phyloP scores from a whole-genome alignment of 108 stramenopile species.

The Hondaea fermentalgiana region DNA sequence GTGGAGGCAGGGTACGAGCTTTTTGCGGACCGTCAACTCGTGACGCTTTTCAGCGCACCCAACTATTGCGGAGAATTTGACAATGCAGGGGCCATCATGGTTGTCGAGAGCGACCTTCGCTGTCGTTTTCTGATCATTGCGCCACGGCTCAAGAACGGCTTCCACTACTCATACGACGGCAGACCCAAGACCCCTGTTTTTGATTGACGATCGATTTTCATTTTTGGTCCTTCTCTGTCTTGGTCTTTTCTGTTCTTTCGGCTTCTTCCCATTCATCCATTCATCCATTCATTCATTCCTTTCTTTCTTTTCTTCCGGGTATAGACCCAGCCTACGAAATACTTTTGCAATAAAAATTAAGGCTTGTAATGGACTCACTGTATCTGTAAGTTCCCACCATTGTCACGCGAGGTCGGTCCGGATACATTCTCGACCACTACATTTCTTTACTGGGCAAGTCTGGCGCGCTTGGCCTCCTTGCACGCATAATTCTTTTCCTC shows the following conservation, averaged over 20 bases:
- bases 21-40: conserved; percentile 88
- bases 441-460: neutral
- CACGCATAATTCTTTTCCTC: conserved; percentile 14
- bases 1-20: conserved; percentile 99
- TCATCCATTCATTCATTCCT: no score
- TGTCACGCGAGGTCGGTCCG: no score
- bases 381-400: no score
- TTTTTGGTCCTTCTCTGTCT: no score
- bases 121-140: conserved; percentile 73
- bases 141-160: neutral
- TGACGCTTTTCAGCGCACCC: conserved; percentile 90
- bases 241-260: no score
- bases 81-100: conserved; percentile 96
- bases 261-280: no score
- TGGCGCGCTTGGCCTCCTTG: neutral
- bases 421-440: no score
- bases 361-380: no score
- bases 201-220: neutral
- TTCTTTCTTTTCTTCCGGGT: no score
- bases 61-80: conserved; percentile 99
- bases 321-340: no score
- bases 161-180: neutral
- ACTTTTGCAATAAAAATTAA: no score
- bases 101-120: conserved; percentile 86
- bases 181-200: neutral